These are phyloP conservation scores for Ceriops tagal DNA, from an alignment of 345 rosid species.

Conservation along the genomic window DNA sequence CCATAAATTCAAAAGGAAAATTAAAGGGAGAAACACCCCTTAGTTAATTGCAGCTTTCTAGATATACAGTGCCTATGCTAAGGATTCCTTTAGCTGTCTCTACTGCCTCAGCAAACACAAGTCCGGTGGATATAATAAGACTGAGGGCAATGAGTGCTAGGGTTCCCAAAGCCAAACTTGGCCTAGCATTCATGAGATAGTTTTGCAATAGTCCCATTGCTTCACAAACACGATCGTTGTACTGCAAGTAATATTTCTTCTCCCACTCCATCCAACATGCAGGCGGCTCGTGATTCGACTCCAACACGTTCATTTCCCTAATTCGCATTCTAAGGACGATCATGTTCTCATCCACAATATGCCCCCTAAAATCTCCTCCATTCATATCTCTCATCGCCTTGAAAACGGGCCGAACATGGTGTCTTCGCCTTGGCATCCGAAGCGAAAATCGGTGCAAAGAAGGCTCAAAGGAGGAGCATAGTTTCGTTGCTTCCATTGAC, in stretches of 20 bases:
- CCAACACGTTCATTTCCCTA: slow-evolving; percentile 32
- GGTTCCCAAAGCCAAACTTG: slow-evolving; percentile 41
- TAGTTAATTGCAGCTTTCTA: too few relatives aligned
- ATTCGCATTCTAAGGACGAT: slow-evolving; percentile 38
- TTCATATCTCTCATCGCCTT: not conserved
- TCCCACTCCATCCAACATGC: slow-evolving; percentile 51
- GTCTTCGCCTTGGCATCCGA: not conserved
- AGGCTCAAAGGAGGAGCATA: not conserved
- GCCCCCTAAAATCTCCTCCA: slow-evolving; percentile 16
- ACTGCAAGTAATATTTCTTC: slow-evolving; percentile 27
- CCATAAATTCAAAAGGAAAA: too few relatives aligned
- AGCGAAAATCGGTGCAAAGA: not conserved
- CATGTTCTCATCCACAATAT: slow-evolving; percentile 35
- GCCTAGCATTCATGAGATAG: slow-evolving; percentile 38
- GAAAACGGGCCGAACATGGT: not conserved
- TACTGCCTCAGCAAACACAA: not conserved
- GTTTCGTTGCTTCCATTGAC: slow-evolving; percentile 6
- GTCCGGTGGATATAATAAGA: slow-evolving; percentile 12
- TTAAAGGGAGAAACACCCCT: too few relatives aligned
- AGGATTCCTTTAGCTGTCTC: not conserved
- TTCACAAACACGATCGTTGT: slow-evolving; percentile 29
- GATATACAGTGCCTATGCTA: not conserved
- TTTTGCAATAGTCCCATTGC: slow-evolving; percentile 38
- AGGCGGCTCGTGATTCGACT: slow-evolving; percentile 32
- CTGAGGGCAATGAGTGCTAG: slow-evolving; percentile 9